A percentile compares a stretch with the other conserved stretches of the same genome.
phyloP scores from a whole-genome alignment of 805 yeast species.

The Scheffersomyces ergatensis region DNA sequence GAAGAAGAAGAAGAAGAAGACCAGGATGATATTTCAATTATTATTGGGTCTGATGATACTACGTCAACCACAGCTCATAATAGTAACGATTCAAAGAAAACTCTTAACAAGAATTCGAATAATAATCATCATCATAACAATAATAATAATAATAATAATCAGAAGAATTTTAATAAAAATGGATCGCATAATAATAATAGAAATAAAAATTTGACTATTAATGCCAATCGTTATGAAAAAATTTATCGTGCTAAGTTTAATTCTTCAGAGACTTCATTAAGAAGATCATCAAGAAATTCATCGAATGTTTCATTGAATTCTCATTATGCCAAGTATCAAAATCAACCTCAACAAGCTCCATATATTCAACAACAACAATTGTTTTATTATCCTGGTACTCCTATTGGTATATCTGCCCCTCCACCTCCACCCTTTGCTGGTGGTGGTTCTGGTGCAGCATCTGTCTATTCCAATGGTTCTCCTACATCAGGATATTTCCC shows the following conservation, averaged over 20 bases:
- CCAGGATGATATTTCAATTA: conserved; percentile 37
- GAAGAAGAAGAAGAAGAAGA: conserved; percentile 31
- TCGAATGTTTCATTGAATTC: conserved; percentile 18
- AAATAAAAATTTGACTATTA: not conserved
- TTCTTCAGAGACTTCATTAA: conserved; percentile 17
- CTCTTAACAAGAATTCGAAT: conserved; percentile 7
- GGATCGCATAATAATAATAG: not conserved
- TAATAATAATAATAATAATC: not conserved
- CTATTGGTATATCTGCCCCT: conserved; percentile 5
- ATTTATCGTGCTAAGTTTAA: conserved; percentile 12
- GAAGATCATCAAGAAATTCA: conserved; percentile 14
- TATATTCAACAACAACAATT: conserved; percentile 9
- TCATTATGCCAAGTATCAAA: conserved; percentile 1
- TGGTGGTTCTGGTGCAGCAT: conserved; percentile 6
- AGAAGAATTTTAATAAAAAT: conserved; percentile 4
- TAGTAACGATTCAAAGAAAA: conserved; percentile 8
- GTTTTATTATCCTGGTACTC: conserved; percentile 6
- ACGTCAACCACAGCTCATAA: conserved; percentile 17
- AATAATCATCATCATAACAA: not conserved
- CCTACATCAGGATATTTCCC: conserved; percentile 2
- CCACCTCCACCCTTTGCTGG: conserved; percentile 3
- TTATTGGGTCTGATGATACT: conserved; percentile 33
- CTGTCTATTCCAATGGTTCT: conserved; percentile 1
- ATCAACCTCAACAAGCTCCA: conserved; percentile 2
- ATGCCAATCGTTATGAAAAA: conserved; percentile 4